Evolutionary conservation across 176 grass and related monocot genomes (phyloP).

Genomic region (Carex myosuroides): DNA sequence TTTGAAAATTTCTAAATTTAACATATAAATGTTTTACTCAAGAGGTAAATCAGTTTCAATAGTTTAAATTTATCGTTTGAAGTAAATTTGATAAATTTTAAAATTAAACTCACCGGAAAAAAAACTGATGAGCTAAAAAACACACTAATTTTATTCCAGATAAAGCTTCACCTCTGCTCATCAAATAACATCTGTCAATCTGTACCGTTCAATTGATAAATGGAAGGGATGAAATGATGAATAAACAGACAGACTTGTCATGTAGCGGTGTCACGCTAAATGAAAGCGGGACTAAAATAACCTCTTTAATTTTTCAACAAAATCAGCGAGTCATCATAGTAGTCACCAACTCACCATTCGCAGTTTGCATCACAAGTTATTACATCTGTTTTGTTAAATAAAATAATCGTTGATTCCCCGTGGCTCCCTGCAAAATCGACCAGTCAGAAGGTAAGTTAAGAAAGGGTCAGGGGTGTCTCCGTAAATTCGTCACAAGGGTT

Average conservation of each 20-base stretch:
- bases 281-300: too few species aligned
- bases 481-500: not conserved
- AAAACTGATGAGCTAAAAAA: too few species aligned
- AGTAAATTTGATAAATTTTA: too few species aligned
- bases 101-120: too few species aligned
- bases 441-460: not conserved
- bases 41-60: too few species aligned
- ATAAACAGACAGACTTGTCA: not conserved
- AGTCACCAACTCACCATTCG: conserved; percentile 6
- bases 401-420: not conserved
- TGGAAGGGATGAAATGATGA: not conserved
- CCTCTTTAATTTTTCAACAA: not conserved
- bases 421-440: not conserved
- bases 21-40: too few species aligned
- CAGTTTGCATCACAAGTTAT: not conserved
- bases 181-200: not conserved
- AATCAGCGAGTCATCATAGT: not conserved
- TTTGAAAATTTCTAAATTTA: too few species aligned
- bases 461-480: not conserved
- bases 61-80: too few species aligned
- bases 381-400: not conserved
- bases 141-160: too few species aligned
- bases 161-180: not conserved
- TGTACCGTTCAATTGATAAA: not conserved
- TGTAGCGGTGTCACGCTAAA: not conserved